Percentiles rank a stretch among this genome's conserved stretches.
These are phyloP conservation scores for Danielia oregonensis DNA, from an alignment of 805 yeast species.

Conservation along the genomic window DNA sequence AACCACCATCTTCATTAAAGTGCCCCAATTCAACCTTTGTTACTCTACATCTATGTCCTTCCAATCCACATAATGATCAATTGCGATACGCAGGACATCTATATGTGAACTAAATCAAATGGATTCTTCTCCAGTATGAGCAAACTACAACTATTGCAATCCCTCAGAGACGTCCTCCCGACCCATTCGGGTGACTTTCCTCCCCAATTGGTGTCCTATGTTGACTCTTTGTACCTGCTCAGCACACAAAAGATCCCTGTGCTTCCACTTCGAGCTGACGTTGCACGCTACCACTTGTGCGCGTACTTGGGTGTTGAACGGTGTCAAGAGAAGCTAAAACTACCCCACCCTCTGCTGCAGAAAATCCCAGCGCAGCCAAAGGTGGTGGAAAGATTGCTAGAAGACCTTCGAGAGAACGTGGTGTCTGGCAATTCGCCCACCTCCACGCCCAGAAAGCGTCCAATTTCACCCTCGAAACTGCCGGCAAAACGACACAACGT, in stretches of 20 bases:
- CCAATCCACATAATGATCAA: too few relatives aligned
- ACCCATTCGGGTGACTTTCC: slow-evolving; percentile 43
- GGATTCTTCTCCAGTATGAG: slow-evolving; percentile 12
- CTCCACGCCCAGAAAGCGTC: slow-evolving; percentile 14
- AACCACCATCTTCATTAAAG: too few relatives aligned
- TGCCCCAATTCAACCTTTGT: too few relatives aligned
- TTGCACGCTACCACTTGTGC: slow-evolving; percentile 65
- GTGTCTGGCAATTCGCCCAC: slow-evolving; percentile 24
- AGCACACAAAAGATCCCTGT: slow-evolving; percentile 50
- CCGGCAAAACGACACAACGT: slow-evolving; percentile 20
- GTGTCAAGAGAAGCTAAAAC: slow-evolving; percentile 37
- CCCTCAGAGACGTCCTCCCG: slow-evolving; percentile 50
- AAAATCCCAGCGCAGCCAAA: slow-evolving; percentile 58
- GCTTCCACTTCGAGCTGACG: slow-evolving; percentile 52
- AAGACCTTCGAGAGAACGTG: slow-evolving; percentile 42
- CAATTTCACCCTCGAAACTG: slow-evolving; percentile 13
- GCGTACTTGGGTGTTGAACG: slow-evolving; percentile 58
- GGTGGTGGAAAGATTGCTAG: slow-evolving; percentile 38
- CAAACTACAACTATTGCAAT: slow-evolving; percentile 22
- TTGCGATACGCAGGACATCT: too few relatives aligned
- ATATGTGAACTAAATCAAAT: too few relatives aligned
- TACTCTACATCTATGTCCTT: too few relatives aligned
- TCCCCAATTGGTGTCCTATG: slow-evolving; percentile 32
- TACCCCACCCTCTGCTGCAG: slow-evolving; percentile 47
- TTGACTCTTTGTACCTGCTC: slow-evolving; percentile 45